Evolutionary conservation across 805 yeast genomes (phyloP), one percentile per base, ranked within the genome.

Genomic region (Pichia rugopelliculosa): DNA sequence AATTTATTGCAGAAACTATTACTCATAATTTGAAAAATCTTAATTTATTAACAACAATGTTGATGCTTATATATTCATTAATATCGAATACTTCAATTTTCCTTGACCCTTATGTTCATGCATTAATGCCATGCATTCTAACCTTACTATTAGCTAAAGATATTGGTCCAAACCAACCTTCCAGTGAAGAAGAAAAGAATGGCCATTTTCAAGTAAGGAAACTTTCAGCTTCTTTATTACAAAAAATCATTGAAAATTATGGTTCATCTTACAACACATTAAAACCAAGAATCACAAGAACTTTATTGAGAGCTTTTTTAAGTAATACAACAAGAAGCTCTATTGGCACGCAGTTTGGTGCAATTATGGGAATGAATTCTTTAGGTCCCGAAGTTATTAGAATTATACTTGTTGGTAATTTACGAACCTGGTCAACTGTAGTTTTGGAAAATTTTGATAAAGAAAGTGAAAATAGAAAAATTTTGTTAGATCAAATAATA

Each of bases 21-120:
- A 87, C 98, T 0, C 84, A 87, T 60, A 91, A 88, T 59, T 73
- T 91, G 56, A 79, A 85, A 56, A 83, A 84, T 59, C 71, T 86
- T 40, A 77, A 76, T 4, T 65, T 87, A 18, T 69, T 93, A 45
- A 75, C 86, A 4, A 86, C 96, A 6, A 89, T 91, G 87, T 70
- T 93, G 51, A 95, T 88, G 63, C 89, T 89, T 53, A 79, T 91
- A 12, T 85, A 87, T 50, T 89, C 98, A 0, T 72, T 93, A 26
- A 73, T 89, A 43, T 80, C 84, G 39, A 93, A 93, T 66, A 80
- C 80, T 46, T 82, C 95, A 20, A 80, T 93, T 36, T 91, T 89
- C 58, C 73, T 91, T 51, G 97, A 91, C 56, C 99, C 98, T 11
- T 91, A 91, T 60, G 88, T 93, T 41, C 99, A 95, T 68, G 91